Base-by-base conservation (phyloP, 2,329 filamentous ascomycete species). In the Cercospora sp. region DNA sequence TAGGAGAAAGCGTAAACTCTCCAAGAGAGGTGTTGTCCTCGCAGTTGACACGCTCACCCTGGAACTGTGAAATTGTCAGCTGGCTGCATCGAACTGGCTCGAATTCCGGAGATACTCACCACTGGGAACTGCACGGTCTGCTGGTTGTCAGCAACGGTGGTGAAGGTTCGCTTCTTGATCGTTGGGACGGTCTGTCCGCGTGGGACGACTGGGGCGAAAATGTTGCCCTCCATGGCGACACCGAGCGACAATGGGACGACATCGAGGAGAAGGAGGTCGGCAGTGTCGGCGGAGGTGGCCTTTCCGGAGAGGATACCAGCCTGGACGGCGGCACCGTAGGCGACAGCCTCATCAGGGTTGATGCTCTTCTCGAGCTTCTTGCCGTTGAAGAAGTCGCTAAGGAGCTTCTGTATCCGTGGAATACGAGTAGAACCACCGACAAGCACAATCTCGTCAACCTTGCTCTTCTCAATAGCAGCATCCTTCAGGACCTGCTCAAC, bases 361-460 rank as follows among this genome's bases (percentile, higher is more conserved):
- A 98, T 98, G 87, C 92, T 95, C 85, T 97, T 98, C 89, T 98
- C 94, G 75, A 97, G 92, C 91, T 99, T 97, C 93, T 99, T 99
- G 85, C 94, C 94, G 82, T 96, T 92, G 86, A 99, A 99, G 89
- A 94, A 97, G 85, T 99, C 95, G 85, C 90, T 94, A 75, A 99
- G 90, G 75, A 99, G 91, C 89, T 98, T 98, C 90, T 99, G 95
- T 83, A 99, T 97, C 82, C 90, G 90, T 80, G 95, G 95, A 77
- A 99, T 99, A 93, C 95, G 95, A 79, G 95, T 99, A 73, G 94
- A 97, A 77, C 95, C 95, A 89, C 95, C 95, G 80, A 99, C 95
- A 79, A 99, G 91, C 78, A 99, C 95, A 75, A 99, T 97, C 88
- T 99, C 95, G 81, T 98, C 93, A 78, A 99, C 94, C 80, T 89